Evolutionary conservation across 179 eudicot genomes (phyloP), one percentile per base, ranked within the genome.

Genomic region (Corrigiola litoralis): DNA sequence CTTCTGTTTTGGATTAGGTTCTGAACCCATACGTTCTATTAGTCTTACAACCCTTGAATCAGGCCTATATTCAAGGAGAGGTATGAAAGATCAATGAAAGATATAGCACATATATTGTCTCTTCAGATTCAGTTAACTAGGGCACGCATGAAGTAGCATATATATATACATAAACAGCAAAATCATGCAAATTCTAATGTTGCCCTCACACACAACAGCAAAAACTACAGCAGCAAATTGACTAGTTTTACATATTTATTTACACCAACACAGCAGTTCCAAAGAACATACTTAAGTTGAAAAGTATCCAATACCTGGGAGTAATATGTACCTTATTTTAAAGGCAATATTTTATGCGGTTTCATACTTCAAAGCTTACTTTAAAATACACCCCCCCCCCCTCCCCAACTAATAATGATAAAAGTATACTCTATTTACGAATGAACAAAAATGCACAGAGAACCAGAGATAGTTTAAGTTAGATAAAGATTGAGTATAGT

Each of bases 31-130:
- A 32, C 81, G 86, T 46, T 88, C 57, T 40, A 95, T 88, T 67
- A 95, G 76, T 77, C 82, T 79, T 63, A 81, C 64, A 58, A 95
- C 99, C 76, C 99, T 88, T 45, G 81, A 66, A 77, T 95, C 99
- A 73, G 96, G 96, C 84, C 99, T 95, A 70, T 21, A 65, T 32
- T 21, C 36, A 64, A 31, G 53, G 65, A 58, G 46, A 61, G 13
- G 23, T 56, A 31, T 36, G 41, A 63, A 63, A 17, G 48, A 10
- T 57, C 20, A 42, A 46, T 49, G 18, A 8, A 9, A 18, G 6
- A 29, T 5, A 63, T 20, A 16, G 31, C 27, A 58, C 31, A 40
- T 42, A 42, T 41, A 27, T 42, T 16, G 9, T n/a, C n/a, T n/a
- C n/a, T n/a, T n/a, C n/a, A n/a, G n/a, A n/a, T n/a, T n/a, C n/a